These are phyloP conservation scores for Curvularia lunata DNA, from an alignment of 2,329 filamentous ascomycete genomes.

Conservation along the genomic window DNA sequence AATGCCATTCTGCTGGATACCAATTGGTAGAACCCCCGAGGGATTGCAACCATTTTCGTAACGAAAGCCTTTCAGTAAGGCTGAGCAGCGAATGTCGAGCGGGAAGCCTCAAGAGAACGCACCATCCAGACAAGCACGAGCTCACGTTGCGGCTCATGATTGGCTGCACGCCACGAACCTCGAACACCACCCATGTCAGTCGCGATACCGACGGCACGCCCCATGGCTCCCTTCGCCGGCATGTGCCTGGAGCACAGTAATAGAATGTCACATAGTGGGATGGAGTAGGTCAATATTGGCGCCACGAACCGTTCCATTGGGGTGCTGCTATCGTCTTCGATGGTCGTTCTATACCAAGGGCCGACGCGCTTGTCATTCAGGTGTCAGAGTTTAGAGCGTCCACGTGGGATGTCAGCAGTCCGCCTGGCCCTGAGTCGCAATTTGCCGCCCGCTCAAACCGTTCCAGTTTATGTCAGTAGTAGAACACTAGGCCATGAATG, in stretches of 20 bases:
- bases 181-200: constrained; percentile 17
- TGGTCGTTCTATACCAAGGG: too few relatives aligned
- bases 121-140: constrained; percentile 27
- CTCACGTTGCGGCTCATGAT: constrained; percentile 27
- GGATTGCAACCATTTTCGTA: constrained; percentile 10
- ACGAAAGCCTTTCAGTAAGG: constrained; percentile 16
- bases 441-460: neutral
- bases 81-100: constrained; percentile 25
- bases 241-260: constrained; percentile 4
- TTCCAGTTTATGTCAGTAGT: constrained; percentile 6
- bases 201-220: constrained; percentile 18
- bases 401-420: constrained; percentile 11
- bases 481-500: neutral
- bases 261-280: constrained; percentile 16
- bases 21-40: constrained; percentile 21
- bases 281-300: neutral
- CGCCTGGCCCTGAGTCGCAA: constrained; percentile 4
- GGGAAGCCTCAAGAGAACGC: constrained; percentile 18
- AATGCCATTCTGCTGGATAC: constrained; percentile 18
- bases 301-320: constrained; percentile 26
- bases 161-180: constrained; percentile 5
- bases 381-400: neutral
- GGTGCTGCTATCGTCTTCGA: constrained; percentile 7
- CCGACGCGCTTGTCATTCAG: too few relatives aligned
- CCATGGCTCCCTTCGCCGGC: constrained; percentile 12